These are phyloP conservation scores for Nicotiana otophora DNA, from an alignment of 257 asterid genomes.

Conservation along the genomic window DNA sequence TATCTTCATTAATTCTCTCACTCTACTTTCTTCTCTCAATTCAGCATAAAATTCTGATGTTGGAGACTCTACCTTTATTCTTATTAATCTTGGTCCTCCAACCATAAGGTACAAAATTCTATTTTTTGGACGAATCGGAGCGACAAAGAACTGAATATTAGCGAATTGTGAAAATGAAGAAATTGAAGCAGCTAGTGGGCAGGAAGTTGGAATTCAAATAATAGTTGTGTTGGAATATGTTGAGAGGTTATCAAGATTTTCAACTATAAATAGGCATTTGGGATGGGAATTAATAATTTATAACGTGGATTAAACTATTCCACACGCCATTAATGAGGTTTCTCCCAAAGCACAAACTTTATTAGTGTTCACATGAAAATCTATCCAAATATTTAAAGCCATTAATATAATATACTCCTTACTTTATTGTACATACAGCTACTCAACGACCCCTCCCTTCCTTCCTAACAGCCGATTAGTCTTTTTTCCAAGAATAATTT, in stretches of 20 bases:
- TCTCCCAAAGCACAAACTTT: background rate
- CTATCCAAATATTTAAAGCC: background rate
- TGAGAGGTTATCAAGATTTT: background rate
- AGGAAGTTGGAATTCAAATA: too few species aligned
- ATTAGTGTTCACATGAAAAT: background rate
- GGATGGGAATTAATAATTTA: background rate
- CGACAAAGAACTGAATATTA: too few species aligned
- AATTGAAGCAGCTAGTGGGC: too few species aligned
- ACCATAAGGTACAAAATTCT: too few species aligned
- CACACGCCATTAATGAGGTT: background rate
- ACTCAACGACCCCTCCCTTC: too few species aligned
- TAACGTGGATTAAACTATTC: background rate
- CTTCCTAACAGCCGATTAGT: too few species aligned
- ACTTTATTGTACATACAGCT: too few species aligned
- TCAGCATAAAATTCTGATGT: slow-evolving; percentile 25
- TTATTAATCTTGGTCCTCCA: slow-evolving; percentile 10
- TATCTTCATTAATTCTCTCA: slow-evolving; percentile 13
- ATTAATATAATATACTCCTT: too few species aligned
- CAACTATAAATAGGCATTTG: background rate
- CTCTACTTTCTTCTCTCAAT: slow-evolving; percentile 19
- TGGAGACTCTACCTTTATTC: slow-evolving; percentile 26
- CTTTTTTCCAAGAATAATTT: too few species aligned
- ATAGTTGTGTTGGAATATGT: background rate
- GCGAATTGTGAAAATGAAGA: too few species aligned
- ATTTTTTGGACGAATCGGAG: too few species aligned